phyloP scores from a whole-genome alignment of 192 early-diverging fungal genomes.

The Podila epicladia region DNA sequence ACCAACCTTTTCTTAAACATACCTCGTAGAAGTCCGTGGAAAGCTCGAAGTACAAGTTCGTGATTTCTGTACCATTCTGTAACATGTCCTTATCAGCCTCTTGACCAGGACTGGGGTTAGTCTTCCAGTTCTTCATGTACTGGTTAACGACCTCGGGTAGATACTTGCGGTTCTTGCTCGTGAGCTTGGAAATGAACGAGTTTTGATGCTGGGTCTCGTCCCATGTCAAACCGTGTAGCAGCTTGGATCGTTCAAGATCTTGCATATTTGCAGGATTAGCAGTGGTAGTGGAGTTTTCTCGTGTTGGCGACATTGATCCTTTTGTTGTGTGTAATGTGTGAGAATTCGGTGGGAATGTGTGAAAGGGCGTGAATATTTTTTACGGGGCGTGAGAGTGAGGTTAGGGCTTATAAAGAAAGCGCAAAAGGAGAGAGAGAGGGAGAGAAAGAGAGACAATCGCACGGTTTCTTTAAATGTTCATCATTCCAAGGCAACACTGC shows the following conservation, averaged over 20 bases:
- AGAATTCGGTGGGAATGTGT: not conserved
- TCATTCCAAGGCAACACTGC: too few species aligned
- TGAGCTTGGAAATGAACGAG: conserved; percentile 28
- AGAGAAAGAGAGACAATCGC: not conserved
- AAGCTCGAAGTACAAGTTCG: conserved; percentile 70
- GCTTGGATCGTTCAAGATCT: conserved; percentile 31
- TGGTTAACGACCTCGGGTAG: conserved; percentile 17
- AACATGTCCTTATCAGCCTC: conserved; percentile 59
- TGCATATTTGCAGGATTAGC: not conserved
- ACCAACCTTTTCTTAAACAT: not conserved
- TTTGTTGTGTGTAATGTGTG: not conserved
- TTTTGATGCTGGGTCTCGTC: conserved; percentile 14
- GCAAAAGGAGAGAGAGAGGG: not conserved
- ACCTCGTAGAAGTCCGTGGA: conserved; percentile 69
- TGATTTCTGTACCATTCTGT: conserved; percentile 19
- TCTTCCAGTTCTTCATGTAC: conserved; percentile 20
- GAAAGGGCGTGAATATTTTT: not conserved
- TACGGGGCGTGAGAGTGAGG: not conserved
- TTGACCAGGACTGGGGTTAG: conserved; percentile 11
- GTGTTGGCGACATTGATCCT: conserved; percentile 18
- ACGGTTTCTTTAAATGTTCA: not conserved
- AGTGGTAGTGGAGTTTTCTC: conserved; percentile 8
- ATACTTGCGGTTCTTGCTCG: conserved; percentile 20
- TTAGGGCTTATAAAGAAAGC: not conserved
- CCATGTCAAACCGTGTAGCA: conserved; percentile 23